Conservation (phyloP, 2,329 filamentous ascomycete species). For the Aureobasidium sp. region DNA sequence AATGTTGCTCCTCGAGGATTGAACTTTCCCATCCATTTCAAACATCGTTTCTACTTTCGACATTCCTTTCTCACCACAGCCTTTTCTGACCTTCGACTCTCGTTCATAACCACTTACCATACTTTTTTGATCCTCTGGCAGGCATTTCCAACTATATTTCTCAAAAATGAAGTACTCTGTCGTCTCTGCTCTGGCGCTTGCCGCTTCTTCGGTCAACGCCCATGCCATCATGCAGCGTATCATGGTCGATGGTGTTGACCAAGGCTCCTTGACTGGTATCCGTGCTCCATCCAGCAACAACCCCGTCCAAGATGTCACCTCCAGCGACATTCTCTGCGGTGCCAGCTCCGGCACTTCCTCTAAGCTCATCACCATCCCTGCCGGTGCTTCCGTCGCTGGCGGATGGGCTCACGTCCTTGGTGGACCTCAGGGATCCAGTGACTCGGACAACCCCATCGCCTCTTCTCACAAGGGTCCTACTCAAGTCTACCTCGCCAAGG, state of each 20-base stretch:
- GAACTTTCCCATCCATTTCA: neutral
- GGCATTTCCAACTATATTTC: neutral
- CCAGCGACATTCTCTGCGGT: slow-evolving; percentile 30
- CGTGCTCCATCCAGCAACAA: slow-evolving; percentile 36
- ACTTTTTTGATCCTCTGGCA: slow-evolving; percentile 1
- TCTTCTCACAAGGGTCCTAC: slow-evolving; percentile 22
- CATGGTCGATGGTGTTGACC: slow-evolving; percentile 37
- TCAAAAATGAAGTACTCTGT: slow-evolving; percentile 21
- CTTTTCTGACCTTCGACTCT: neutral
- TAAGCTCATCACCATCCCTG: slow-evolving; percentile 8
- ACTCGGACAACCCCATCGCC: slow-evolving; percentile 18
- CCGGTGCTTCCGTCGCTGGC: slow-evolving; percentile 18
- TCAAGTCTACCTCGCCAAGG: slow-evolving; percentile 26
- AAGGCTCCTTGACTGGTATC: slow-evolving; percentile 42
- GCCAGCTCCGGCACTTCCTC: slow-evolving; percentile 25
- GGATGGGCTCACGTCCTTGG: slow-evolving; percentile 16
- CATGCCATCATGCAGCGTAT: slow-evolving; percentile 26
- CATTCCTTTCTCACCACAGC: neutral
- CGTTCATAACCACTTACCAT: slow-evolving; percentile 3
- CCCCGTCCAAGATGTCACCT: slow-evolving; percentile 30
- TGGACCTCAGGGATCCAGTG: slow-evolving; percentile 13
- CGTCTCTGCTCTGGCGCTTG: slow-evolving; percentile 27
- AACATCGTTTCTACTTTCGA: slow-evolving; percentile 1
- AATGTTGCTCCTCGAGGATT: neutral
- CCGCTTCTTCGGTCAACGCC: slow-evolving; percentile 23